These are phyloP conservation scores for Marchantia paleacea DNA, from an alignment of 225 moss, liverwort and hornwort genomes.

Conservation along the genomic window DNA sequence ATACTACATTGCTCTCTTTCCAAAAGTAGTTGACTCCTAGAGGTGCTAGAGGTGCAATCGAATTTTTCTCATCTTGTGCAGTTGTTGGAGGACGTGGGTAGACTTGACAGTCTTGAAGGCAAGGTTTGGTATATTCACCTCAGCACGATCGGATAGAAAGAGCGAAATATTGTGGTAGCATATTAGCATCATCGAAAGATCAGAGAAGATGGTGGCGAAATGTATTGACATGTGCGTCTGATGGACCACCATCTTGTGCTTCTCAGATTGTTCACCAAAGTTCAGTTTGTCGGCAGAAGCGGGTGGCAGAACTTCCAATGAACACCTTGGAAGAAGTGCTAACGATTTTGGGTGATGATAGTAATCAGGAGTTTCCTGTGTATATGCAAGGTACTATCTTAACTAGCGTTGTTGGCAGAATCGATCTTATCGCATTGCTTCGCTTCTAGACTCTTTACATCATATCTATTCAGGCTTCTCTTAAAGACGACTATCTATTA, in stretches of 20 bases:
- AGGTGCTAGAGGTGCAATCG: not conserved
- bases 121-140: too few species aligned
- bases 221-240: not conserved
- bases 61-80: too few species aligned
- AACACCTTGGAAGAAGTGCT: constrained; percentile 47
- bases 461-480: too few species aligned
- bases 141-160: not conserved
- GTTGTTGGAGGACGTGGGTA: too few species aligned
- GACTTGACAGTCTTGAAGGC: too few species aligned
- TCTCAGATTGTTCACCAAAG: constrained; percentile 59
- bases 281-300: constrained; percentile 60
- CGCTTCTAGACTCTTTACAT: not conserved
- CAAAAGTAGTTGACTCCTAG: not conserved
- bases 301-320: constrained; percentile 50
- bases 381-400: constrained; percentile 66
- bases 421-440: not conserved
- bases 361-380: constrained; percentile 53
- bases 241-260: not conserved
- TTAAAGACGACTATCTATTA: not conserved
- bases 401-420: not conserved
- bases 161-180: not conserved
- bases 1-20: not conserved
- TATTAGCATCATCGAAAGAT: not conserved
- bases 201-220: not conserved
- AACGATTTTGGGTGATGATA: constrained; percentile 57